Conservation (phyloP, 2,329 filamentous ascomycete species). For the Botrytis galanthina region DNA sequence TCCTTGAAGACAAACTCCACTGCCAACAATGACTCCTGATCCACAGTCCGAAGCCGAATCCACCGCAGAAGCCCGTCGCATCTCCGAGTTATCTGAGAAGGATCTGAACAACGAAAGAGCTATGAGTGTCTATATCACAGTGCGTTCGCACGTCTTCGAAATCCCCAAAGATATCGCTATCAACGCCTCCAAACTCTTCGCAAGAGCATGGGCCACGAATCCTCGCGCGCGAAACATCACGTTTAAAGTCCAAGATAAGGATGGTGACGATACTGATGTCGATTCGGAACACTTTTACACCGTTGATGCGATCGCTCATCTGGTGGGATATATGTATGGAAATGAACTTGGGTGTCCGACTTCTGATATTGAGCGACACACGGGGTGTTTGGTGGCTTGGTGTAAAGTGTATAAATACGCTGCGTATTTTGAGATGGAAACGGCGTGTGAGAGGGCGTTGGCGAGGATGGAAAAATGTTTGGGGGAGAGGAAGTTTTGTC, state of each 20-base stretch:
- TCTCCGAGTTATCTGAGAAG: not conserved
- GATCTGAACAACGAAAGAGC: fast-evolving
- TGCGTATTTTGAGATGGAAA: not conserved
- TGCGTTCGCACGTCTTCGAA: not conserved
- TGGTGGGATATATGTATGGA: not conserved
- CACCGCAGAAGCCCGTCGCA: not conserved
- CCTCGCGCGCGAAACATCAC: not conserved
- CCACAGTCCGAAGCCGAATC: not conserved
- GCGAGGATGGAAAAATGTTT: not conserved
- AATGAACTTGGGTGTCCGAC: not conserved
- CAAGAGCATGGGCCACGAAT: not conserved
- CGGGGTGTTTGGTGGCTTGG: not conserved
- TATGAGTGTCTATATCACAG: not conserved
- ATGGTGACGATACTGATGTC: not conserved
- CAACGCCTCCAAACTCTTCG: not conserved
- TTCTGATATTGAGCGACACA: not conserved
- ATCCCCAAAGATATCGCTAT: not conserved
- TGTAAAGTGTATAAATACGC: not conserved
- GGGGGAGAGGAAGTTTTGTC: not conserved
- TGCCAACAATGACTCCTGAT: not conserved
- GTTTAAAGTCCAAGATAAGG: not conserved
- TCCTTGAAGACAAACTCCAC: not conserved
- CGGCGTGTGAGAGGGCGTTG: not conserved
- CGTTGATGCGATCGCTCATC: not conserved
- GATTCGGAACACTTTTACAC: not conserved